Evolutionary conservation across 2,329 filamentous ascomycete genomes (phyloP), one percentile per base, ranked within the genome.

Genomic region (Fusarium sp.): DNA sequence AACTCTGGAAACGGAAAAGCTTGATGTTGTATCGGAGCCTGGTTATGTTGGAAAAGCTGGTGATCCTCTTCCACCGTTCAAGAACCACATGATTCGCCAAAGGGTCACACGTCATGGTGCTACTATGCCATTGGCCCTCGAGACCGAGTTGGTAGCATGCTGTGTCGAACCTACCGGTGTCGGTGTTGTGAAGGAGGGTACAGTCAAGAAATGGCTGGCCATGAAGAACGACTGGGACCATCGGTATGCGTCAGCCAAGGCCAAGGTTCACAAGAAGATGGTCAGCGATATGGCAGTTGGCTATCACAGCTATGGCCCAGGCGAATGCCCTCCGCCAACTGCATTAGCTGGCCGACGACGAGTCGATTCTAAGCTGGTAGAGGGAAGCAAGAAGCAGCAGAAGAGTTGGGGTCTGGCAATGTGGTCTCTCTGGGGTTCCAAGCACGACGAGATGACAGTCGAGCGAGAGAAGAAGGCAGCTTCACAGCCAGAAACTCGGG

Each of bases 71-170:
- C 95, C 94, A 0, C 80, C 85, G 0, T 98, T 97, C 77, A 85
- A 88, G 51, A 84, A 91, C 61, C 90, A 96, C 76, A 97, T 98
- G 94, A 94, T 99, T 63, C 90, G 96, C 10, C 94, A 99, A 76
- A 85, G 91, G 26, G 89, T 98, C 20, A 91, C 92, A 62, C 85
- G 91, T 3, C 88, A 95, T 74, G 96, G 96, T 7, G 83, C 85
- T 14, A 89, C 94, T 21, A 88, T 89, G 59, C 85, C 88, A 1
- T 83, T 99, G 7, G 84, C 87, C 0, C 83, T 88, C 0, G 83
- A 88, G 20, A 81, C 84, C 1, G 86, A 92, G 5, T 83, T 97
- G 1, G 83, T 87, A 0, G 91, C 68, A 67, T 97, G 78, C 79
- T 88, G 70, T 19, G 80, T 97, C 20, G 80, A 86, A 1, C 81